phyloP scores from a whole-genome alignment of 2,329 filamentous ascomycete species.

The Daldinia sp. region DNA sequence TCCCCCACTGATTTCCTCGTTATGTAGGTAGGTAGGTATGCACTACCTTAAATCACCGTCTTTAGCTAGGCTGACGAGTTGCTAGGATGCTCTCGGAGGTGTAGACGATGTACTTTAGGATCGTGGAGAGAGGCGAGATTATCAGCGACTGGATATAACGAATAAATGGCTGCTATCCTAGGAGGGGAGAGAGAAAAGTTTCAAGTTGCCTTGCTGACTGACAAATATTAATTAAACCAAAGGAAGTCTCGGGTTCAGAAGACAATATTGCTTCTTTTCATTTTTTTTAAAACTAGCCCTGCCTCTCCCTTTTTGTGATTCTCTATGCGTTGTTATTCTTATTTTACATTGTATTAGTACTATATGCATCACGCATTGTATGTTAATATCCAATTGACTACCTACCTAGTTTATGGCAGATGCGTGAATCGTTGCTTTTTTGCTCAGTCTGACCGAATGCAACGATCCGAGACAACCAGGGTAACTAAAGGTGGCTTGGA shows the following conservation, averaged over 20 bases:
- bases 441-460: slow-evolving; percentile 10
- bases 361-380: neutral
- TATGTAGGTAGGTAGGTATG: slow-evolving; percentile 6
- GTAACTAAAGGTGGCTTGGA: slow-evolving; percentile 18
- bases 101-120: slow-evolving; percentile 3
- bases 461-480: slow-evolving; percentile 11
- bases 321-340: slow-evolving; percentile 3
- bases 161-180: slow-evolving; percentile 10
- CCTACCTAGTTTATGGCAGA: slow-evolving; percentile 20
- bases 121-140: slow-evolving; percentile 24
- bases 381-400: slow-evolving; percentile 5
- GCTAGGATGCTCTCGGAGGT: slow-evolving; percentile 16
- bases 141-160: slow-evolving; percentile 21
- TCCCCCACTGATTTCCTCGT: slow-evolving; percentile 14
- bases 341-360: slow-evolving; percentile 2
- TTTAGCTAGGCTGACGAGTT: slow-evolving; percentile 3
- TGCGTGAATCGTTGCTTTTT: slow-evolving; percentile 29
- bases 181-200: slow-evolving; percentile 8
- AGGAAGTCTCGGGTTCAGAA: neutral
- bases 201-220: slow-evolving; percentile 10
- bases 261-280: neutral
- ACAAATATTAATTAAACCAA: slow-evolving; percentile 27
- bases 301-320: slow-evolving; percentile 4
- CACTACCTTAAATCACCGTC: neutral
- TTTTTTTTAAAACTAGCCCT: slow-evolving; percentile 2